Evolutionary conservation across 306 rosid species (phyloP), one percentile per base, ranked within the genome.

Genomic region (Prunus mume): DNA sequence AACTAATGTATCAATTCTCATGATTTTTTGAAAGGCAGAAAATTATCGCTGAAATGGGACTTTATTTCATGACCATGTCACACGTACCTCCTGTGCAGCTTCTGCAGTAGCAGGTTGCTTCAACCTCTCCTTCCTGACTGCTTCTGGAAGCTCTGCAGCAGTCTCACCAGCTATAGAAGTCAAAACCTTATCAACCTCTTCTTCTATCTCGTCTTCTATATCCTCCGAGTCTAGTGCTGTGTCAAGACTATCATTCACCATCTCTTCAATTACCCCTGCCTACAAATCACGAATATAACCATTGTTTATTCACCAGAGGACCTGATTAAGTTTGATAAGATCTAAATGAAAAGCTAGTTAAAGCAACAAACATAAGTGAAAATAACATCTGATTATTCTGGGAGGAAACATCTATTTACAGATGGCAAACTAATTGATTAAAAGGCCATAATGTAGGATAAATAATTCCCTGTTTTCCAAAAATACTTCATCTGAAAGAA

Each of bases 251-350:
- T 96, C 99, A 30, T 79, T 96, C 65, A 96, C 93, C 3, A 91
- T 66, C 85, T 92, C 99, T 80, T 96, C 99, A 24, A 96, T 96
- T n/a, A 96, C 97, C 65, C 99, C 98, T 6, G 99, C 98, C 99
- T 96, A 74, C 67, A 83, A 22, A 41, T 56, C 18, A 80, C 12
- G 34, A 30, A 41, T 13, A 67, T 57, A 17, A 60, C 27, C 4
- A 15, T 17, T 20, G 28, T 15, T 68, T 45, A n/a, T 67, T 73
- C 32, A 47, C 65, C 54, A 20, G 8, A 22, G 43, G 28, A 74
- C 62, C 28, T 30, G 47, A 65, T 0, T 1, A 56, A 11, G 68
- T 63, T 65, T 52, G 28, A 27, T 71, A 6, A 54, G 58, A 24
- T 12, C 25, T 7, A 41, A 41, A 32, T 57, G 28, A 68, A 56